phyloP scores from a whole-genome alignment of 2,329 filamentous ascomycete genomes.

The Fonsecaea nubica region DNA sequence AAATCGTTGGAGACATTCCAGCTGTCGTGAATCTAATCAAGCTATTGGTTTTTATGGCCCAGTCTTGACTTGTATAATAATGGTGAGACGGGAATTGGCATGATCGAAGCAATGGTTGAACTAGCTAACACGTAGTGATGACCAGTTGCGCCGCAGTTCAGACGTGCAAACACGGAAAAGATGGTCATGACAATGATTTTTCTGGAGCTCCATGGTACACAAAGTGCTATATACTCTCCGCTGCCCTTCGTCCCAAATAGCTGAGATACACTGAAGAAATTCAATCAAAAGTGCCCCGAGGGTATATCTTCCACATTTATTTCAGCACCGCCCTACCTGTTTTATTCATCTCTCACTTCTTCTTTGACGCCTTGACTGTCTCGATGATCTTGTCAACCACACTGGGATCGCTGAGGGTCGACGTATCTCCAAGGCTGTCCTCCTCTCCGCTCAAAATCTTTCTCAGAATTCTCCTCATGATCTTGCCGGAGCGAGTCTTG shows the following conservation, averaged over 20 bases:
- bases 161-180: not conserved
- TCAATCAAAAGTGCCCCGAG: not conserved
- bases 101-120: not conserved
- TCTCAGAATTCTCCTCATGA: conserved; percentile 94
- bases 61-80: not conserved
- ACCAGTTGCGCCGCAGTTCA: not conserved
- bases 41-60: conserved; percentile 10
- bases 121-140: too few relatives aligned
- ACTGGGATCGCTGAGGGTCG: conserved; percentile 85
- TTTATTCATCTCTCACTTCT: conserved; percentile 44
- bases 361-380: conserved; percentile 67
- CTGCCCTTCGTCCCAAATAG: not conserved
- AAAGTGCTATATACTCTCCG: not conserved
- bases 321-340: not conserved
- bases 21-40: conserved; percentile 10
- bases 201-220: not conserved
- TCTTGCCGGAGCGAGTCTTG: conserved; percentile 98
- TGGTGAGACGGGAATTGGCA: not conserved
- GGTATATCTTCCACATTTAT: conserved; percentile 4
- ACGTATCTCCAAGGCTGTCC: conserved; percentile 91
- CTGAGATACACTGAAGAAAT: not conserved
- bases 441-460: conserved; percentile 98
- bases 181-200: not conserved
- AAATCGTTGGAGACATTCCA: conserved; percentile 8
- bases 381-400: conserved; percentile 90